Conservation (phyloP, 352 stramenopile species). For the Plasmopara halstedii region DNA sequence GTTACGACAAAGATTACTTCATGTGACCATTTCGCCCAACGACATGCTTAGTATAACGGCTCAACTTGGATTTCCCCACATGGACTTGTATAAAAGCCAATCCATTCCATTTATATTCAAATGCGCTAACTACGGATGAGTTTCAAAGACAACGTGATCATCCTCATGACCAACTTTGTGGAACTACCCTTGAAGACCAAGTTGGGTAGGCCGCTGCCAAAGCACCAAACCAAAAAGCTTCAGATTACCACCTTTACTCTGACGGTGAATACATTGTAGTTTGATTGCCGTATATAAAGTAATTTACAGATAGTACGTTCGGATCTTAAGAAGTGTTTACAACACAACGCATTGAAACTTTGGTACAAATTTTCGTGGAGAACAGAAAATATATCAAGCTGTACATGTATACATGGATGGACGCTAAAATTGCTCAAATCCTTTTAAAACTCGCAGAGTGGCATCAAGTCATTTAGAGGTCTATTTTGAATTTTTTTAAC, state of each 20-base stretch:
- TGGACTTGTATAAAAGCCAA: no score
- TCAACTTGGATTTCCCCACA: neutral
- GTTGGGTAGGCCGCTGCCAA: neutral
- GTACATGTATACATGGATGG: constrained; percentile 3
- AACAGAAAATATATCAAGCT: neutral
- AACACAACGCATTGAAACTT: constrained; percentile 10
- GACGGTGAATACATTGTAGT: neutral
- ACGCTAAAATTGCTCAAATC: neutral
- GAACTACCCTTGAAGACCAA: neutral
- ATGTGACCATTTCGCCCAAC: neutral
- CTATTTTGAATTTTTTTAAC: neutral
- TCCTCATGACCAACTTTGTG: constrained; percentile 6
- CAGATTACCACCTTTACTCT: neutral
- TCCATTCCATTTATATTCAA: no score
- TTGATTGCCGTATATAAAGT: neutral
- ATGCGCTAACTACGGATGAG: no score
- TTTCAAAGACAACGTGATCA: no score
- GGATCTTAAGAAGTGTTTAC: constrained; percentile 9
- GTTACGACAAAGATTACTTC: neutral
- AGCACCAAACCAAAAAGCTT: neutral
- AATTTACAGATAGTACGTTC: constrained; percentile 4
- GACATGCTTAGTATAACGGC: neutral
- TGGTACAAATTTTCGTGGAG: constrained; percentile 6
- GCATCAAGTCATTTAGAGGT: neutral
- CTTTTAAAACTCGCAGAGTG: constrained; percentile 4